Percentiles rank a stretch among this genome's conserved stretches.
These are phyloP conservation scores for Blepharisma japonicum DNA, from an alignment of 73 alveolate genomes.

Conservation along the genomic window DNA sequence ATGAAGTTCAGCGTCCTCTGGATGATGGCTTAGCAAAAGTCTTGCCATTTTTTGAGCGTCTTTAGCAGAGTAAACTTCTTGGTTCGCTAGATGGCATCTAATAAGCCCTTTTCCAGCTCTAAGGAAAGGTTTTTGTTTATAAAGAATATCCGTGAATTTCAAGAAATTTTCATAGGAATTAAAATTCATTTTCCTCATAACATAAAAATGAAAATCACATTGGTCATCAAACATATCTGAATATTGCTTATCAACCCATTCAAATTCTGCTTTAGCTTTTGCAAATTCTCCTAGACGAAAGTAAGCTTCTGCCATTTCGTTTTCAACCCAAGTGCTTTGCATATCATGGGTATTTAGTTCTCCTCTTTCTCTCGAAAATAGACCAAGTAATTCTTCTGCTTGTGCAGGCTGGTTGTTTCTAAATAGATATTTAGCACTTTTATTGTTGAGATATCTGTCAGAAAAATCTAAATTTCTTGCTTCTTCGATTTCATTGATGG, in stretches of 20 bases:
- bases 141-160: conserved; percentile 42
- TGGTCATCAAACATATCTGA: conserved; percentile 80
- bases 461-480: conserved; percentile 84
- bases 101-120: conserved; percentile 44
- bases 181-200: conserved; percentile 67
- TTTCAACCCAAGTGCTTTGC: conserved; percentile 87
- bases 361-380: conserved; percentile 68
- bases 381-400: conserved; percentile 76
- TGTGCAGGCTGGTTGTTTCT: conserved; percentile 60
- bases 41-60: too few relatives aligned
- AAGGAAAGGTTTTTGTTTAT: conserved; percentile 31
- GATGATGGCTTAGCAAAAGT: too few relatives aligned
- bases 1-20: too few relatives aligned
- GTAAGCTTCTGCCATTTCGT: conserved; percentile 66
- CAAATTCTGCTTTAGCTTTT: conserved; percentile 69
- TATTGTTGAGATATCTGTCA: conserved; percentile 86
- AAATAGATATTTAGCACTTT: conserved; percentile 60
- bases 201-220: conserved; percentile 78
- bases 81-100: conserved; percentile 3
- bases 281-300: conserved; percentile 53
- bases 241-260: conserved; percentile 70
- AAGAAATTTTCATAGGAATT: conserved; percentile 49
- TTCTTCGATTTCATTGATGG: conserved; percentile 60
- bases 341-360: conserved; percentile 75
- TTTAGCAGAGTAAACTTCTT: too few relatives aligned